Percentiles rank a stretch among this genome's conserved stretches.
phyloP scores from a whole-genome alignment of 2,329 filamentous ascomycete genomes.

The Zymoseptoria brevis region DNA sequence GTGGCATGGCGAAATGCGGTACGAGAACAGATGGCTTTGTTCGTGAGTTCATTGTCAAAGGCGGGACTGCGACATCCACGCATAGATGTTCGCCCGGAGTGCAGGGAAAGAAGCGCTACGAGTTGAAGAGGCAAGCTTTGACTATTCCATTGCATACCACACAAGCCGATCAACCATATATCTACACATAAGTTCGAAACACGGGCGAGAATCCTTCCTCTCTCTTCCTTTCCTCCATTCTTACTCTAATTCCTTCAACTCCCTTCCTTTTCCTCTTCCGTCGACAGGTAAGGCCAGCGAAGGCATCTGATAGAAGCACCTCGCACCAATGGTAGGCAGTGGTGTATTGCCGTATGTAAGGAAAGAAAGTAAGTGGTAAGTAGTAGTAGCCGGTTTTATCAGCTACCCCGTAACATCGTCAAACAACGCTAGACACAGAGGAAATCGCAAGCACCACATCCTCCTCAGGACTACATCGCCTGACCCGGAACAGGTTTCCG shows the following conservation, averaged over 20 bases:
- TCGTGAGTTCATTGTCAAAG: neutral
- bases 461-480: constrained; percentile 30
- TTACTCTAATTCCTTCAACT: neutral
- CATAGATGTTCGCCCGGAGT: too few species aligned
- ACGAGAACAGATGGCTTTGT: neutral
- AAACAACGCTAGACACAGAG: neutral
- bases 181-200: neutral
- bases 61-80: neutral
- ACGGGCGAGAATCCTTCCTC: neutral
- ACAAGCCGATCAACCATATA: neutral
- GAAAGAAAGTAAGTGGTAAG: neutral
- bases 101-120: too few species aligned
- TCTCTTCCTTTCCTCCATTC: neutral
- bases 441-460: neutral
- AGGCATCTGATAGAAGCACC: neutral
- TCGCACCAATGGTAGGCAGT: neutral
- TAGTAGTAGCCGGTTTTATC: constrained; percentile 11
- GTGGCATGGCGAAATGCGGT: neutral
- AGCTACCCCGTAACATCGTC: neutral
- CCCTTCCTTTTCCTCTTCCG: neutral
- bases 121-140: neutral
- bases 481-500: constrained; percentile 41
- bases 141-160: neutral
- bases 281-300: neutral
- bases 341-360: neutral